These are phyloP conservation scores for Kazachstania africana DNA, from an alignment of 805 yeast genomes.

Conservation along the genomic window DNA sequence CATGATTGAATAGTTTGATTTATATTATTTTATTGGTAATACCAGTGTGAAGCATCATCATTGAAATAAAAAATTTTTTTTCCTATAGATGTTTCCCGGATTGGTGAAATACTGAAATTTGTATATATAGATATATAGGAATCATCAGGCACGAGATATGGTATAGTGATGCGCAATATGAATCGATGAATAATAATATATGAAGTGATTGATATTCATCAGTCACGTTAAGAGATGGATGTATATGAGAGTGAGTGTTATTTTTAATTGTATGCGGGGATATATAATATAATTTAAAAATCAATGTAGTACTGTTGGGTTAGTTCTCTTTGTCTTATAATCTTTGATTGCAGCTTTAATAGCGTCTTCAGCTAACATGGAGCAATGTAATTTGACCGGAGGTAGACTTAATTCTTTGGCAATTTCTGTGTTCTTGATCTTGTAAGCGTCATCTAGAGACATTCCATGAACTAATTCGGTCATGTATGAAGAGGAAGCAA, in stretches of 20 bases:
- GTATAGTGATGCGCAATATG: too few species aligned
- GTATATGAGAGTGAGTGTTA: too few species aligned
- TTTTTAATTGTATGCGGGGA: too few species aligned
- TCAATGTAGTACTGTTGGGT: neutral
- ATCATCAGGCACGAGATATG: too few species aligned
- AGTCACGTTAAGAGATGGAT: too few species aligned
- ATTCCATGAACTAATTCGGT: constrained; percentile 94
- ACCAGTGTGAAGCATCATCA: neutral
- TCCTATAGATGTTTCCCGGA: too few species aligned
- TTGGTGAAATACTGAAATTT: too few species aligned
- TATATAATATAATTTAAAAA: too few species aligned
- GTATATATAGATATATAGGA: too few species aligned
- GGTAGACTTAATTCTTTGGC: constrained; percentile 92
- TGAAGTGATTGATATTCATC: too few species aligned
- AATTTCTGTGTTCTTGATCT: constrained; percentile 84
- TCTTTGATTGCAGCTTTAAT: constrained; percentile 95
- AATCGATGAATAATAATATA: too few species aligned
- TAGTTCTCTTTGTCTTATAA: constrained; percentile 67
- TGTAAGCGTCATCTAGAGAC: constrained; percentile 84
- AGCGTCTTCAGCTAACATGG: constrained; percentile 98
- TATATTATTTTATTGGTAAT: neutral
- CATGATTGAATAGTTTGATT: constrained; percentile 26
- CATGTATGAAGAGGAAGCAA: constrained; percentile 89
- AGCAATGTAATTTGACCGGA: constrained; percentile 94
- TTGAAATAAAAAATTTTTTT: neutral